Percentiles rank a stretch among this genome's conserved stretches.
phyloP scores from a whole-genome alignment of 192 early-diverging fungal species.

The Lobosporangium transversale region DNA sequence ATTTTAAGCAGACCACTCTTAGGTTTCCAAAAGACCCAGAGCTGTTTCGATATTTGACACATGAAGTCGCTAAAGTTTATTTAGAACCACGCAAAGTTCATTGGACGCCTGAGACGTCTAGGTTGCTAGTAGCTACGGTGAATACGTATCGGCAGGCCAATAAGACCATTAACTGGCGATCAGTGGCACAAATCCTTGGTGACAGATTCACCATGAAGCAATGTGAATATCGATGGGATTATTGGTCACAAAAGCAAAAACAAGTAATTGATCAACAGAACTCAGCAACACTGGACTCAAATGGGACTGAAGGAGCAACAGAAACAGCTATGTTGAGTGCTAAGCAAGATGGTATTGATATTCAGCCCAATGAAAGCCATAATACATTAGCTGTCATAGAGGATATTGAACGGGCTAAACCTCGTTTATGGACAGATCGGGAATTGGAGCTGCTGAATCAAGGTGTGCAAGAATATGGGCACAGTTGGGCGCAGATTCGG shows the following conservation, averaged over 20 bases:
- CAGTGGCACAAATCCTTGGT: constrained; percentile 21
- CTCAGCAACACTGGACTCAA: not conserved
- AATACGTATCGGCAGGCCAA: constrained; percentile 14
- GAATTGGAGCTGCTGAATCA: constrained; percentile 22
- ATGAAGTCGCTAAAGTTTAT: constrained; percentile 18
- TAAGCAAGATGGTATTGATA: not conserved
- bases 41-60: constrained; percentile 10
- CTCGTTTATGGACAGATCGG: constrained; percentile 24
- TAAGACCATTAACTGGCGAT: constrained; percentile 11
- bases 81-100: not conserved
- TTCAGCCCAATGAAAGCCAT: not conserved
- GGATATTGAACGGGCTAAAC: not conserved
- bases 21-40: constrained; percentile 29
- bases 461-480: constrained; percentile 25
- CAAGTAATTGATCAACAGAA: not conserved
- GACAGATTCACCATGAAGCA: constrained; percentile 15
- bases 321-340: not conserved
- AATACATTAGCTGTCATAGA: not conserved
- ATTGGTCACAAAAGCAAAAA: constrained; percentile 29
- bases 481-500: constrained; percentile 24
- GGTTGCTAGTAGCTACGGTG: constrained; percentile 16
- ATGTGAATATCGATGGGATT: constrained; percentile 22
- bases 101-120: constrained; percentile 18
- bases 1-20: constrained; percentile 18
- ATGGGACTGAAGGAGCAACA: not conserved